Conservation (phyloP, 257 asterid genomes). For the Jaltomata sinuosa region DNA sequence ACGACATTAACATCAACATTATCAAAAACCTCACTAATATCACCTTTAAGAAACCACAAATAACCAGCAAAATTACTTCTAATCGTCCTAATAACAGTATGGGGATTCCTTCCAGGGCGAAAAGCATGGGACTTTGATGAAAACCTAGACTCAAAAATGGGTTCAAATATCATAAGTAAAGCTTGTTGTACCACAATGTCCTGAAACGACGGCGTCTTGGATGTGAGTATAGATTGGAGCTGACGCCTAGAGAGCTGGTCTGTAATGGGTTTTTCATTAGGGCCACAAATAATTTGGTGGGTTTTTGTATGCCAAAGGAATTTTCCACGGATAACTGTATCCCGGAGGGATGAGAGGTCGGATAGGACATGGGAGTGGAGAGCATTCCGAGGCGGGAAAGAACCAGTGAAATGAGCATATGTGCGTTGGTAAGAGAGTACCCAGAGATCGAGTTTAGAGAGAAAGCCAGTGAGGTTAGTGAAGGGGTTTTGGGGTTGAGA, state of each 20-base stretch:
- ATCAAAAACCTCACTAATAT: slow-evolving; percentile 49
- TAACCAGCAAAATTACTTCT: slow-evolving; percentile 95
- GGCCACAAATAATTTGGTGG: slow-evolving; percentile 39
- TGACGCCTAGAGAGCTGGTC: slow-evolving; percentile 43
- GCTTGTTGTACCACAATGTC: slow-evolving; percentile 79
- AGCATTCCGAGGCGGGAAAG: slow-evolving; percentile 76
- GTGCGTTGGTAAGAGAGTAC: slow-evolving; percentile 94
- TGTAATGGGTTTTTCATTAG: slow-evolving; percentile 45
- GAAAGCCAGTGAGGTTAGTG: slow-evolving; percentile 76
- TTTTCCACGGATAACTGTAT: slow-evolving; percentile 42
- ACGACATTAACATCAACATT: slow-evolving; percentile 35
- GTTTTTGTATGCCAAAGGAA: background rate
- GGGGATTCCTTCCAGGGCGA: slow-evolving; percentile 92
- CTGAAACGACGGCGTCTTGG: slow-evolving; percentile 52
- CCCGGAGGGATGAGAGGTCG: slow-evolving; percentile 47
- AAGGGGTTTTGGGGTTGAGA: slow-evolving; percentile 57
- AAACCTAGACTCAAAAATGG: slow-evolving; percentile 33
- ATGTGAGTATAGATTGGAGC: slow-evolving; percentile 37
- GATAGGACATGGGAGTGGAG: slow-evolving; percentile 45
- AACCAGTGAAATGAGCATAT: slow-evolving; percentile 76
- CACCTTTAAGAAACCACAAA: slow-evolving; percentile 89
- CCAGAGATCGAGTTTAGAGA: slow-evolving; percentile 84
- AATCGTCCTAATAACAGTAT: slow-evolving; percentile 78
- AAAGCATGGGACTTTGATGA: slow-evolving; percentile 77
- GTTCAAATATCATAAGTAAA: background rate